Evolutionary conservation across 2,329 filamentous ascomycete genomes (phyloP), one percentile per base, ranked within the genome.

Genomic region (Polytolypa hystricis): DNA sequence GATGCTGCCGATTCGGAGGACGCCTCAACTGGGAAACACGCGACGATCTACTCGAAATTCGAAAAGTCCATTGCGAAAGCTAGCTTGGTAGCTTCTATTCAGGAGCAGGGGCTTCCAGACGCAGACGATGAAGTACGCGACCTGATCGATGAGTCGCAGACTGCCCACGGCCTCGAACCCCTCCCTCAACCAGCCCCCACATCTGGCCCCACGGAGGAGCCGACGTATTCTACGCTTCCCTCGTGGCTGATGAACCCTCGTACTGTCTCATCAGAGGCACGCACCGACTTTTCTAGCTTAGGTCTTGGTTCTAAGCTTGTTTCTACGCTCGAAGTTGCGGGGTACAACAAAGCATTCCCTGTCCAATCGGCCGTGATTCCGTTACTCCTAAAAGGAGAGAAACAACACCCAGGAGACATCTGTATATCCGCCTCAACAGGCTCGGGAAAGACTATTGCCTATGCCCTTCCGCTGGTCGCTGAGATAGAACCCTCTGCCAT

Each of bases 381-480:
- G 1, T 67, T 93, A 27, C 70, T 98, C 4, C 66, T 93, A 3
- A 78, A 75, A 15, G 74, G 71, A 0, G 69, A 72, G 28, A 66
- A 71, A 38, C 65, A 72, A 23, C 70, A 77, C 23, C 63, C 73
- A 1, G 82, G 84, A 4, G 91, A 98, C 56, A 61, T 98, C 4
- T 80, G 93, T 30, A 79, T 98, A 2, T 91, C 86, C 5, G 91
- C 93, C 0, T 83, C 89, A 1, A 98, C 91, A 0, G 91, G 91
- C 6, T 96, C 91, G 0, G 91, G 91, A 39, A 98, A 98, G 56
- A 98, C 91, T 0, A 60, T 98, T 11, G 82, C 89, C 0, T 98
- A 98, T 52, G 75, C 89, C 0, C 65, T 98, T 2, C 91, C 91
- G 0, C 77, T 98, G 40, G 72, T 93, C 3, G 76, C 85, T 30